These are phyloP conservation scores for Glycine soja DNA, from an alignment of 306 rosid species.

Conservation along the genomic window DNA sequence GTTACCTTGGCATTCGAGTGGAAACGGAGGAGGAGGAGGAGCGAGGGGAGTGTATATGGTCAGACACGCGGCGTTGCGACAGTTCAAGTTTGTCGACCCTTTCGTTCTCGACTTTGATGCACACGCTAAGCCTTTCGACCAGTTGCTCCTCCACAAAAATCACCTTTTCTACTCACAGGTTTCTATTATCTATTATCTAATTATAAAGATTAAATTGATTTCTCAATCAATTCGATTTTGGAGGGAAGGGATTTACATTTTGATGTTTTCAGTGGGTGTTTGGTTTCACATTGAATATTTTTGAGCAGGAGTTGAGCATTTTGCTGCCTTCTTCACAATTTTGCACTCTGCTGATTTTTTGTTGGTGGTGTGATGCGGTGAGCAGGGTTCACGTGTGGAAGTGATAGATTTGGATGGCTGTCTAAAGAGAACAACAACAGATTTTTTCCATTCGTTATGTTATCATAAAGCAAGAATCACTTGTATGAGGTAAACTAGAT, in stretches of 20 bases:
- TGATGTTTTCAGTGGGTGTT: too few relatives aligned
- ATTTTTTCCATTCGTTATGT: constrained; percentile 21
- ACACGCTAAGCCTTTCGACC: constrained; percentile 46
- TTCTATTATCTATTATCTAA: neutral
- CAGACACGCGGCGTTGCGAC: constrained; percentile 56
- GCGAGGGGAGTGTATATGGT: constrained; percentile 67
- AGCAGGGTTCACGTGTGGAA: constrained; percentile 65
- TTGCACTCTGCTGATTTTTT: constrained; percentile 38
- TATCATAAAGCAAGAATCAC: constrained; percentile 82
- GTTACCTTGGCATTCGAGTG: constrained; percentile 42
- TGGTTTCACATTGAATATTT: too few relatives aligned
- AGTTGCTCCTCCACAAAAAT: constrained; percentile 55
- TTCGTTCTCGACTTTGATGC: constrained; percentile 9
- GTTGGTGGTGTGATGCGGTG: neutral
- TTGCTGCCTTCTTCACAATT: constrained; percentile 13
- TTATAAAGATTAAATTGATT: neutral
- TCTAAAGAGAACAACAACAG: constrained; percentile 22
- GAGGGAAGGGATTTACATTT: too few relatives aligned
- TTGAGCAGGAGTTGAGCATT: neutral
- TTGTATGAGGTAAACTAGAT: constrained; percentile 68
- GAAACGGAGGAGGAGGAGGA: constrained; percentile 18
- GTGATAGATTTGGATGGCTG: constrained; percentile 44
- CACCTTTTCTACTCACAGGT: constrained; percentile 58
- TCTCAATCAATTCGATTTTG: too few relatives aligned
- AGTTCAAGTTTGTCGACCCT: constrained; percentile 74